Percentiles rank a stretch among this genome's conserved stretches.
Evolutionary conservation across 2,329 filamentous ascomycete species (phyloP).

Genomic region (Colletotrichum tabaci): DNA sequence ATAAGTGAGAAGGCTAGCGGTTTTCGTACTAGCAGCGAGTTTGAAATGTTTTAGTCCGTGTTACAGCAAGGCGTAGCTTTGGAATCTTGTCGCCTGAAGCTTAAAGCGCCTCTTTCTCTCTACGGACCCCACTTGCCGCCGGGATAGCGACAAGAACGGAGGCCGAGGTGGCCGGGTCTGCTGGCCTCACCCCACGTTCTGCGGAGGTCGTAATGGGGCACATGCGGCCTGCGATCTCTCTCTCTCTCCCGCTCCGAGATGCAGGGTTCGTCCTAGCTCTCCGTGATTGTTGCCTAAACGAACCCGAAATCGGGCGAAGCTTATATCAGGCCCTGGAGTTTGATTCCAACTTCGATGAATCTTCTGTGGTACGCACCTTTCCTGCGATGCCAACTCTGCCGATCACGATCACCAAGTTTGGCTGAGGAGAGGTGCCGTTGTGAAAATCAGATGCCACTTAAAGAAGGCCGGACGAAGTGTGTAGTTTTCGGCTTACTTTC

Average conservation of each 20-base stretch:
- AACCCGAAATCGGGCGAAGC: constrained; percentile 27
- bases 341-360: not conserved
- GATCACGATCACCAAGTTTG: constrained; percentile 3
- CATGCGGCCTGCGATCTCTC: not conserved
- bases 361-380: not conserved
- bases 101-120: not conserved
- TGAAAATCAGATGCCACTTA: not conserved
- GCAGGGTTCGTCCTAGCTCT: constrained; percentile 16
- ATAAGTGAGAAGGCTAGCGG: not conserved
- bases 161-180: constrained; percentile 3
- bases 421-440: not conserved
- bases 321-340: not conserved
- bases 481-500: not conserved
- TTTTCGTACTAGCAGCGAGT: constrained; percentile 5
- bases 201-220: not conserved
- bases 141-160: not conserved
- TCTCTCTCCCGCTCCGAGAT: not conserved
- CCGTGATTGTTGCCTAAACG: not conserved
- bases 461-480: not conserved
- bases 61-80: constrained; percentile 8
- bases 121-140: not conserved
- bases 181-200: not conserved
- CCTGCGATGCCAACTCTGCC: constrained; percentile 8
- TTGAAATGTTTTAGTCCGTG: constrained; percentile 1
- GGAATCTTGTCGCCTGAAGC: constrained; percentile 9